Base-by-base conservation (phyloP, 768 basidiomycete species). In the Hygrophoropsis aurantiaca region DNA sequence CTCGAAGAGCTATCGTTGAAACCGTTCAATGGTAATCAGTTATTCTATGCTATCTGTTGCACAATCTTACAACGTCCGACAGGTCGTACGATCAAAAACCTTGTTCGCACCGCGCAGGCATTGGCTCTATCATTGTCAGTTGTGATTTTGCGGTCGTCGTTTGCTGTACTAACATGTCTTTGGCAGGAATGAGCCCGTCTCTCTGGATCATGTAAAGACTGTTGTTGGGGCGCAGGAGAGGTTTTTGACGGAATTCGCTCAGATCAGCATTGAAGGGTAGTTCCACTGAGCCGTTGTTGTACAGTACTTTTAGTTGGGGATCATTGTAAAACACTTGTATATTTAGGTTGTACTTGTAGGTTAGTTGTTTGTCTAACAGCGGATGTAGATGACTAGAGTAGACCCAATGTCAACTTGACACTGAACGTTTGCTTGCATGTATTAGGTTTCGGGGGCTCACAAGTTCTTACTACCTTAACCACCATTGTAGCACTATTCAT, bases 51-150 rank as follows among this genome's bases (percentile, higher is more conserved):
- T 36, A 16, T 23, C 13, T 21, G 5, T 15, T 16, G 5, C 7
- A 16, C 9, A 19, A 11, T 35, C 16, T 16, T 44, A 11, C 13
- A 27, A 2, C 25, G 34, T 25, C 25, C 44, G 11, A 23, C 20
- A 56, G 61, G 65, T 11, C 51, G 58, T 3, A 56, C 55, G 2
- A 67, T 65, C 52, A 65, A 67, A 54, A 67, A 67, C 37, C 50
- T 60, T 27, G 59, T 65, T 18, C 57, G 66, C 10, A 66, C 64
- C 5, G 60, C 66, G 3, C 62, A 64, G 33, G 60, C 62, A 4
- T 50, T 64, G 11, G 59, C 65, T 6, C 43, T 62, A 0, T 54
- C 61, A 7, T 16, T 40, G 61, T 62, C 21, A 33, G 61, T 53
- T 15, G 16, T 37, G 2, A 23, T 5, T 38, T 23, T 21, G 4